phyloP scores from a whole-genome alignment of 2,329 filamentous ascomycete species.

The Colletotrichum acutatum region DNA sequence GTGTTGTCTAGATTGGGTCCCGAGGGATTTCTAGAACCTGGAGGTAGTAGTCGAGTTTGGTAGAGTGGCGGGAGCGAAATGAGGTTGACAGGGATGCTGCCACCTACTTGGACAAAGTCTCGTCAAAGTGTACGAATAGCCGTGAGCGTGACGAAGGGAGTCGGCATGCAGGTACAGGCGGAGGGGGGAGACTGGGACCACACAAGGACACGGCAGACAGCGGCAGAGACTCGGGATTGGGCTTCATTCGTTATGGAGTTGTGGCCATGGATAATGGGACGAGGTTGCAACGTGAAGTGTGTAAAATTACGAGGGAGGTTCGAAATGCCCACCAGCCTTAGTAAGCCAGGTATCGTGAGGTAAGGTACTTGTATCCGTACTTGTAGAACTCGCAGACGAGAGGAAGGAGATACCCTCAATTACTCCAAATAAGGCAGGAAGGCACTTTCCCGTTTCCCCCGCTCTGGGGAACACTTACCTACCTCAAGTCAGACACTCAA shows the following conservation, averaged over 20 bases:
- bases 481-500: no score
- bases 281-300: background rate
- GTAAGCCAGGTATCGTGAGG: background rate
- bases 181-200: background rate
- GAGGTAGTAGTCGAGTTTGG: background rate
- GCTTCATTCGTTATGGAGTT: background rate
- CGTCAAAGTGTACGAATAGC: background rate
- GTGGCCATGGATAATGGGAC: background rate
- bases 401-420: background rate
- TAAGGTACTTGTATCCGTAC: no score
- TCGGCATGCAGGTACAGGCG: background rate
- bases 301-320: background rate
- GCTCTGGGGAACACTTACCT: background rate
- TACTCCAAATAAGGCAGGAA: no score
- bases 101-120: background rate
- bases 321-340: background rate
- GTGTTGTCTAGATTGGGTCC: background rate
- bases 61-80: background rate
- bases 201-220: background rate
- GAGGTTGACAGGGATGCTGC: background rate
- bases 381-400: background rate
- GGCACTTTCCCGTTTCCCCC: background rate
- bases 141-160: background rate
- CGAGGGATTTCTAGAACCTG: background rate
- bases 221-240: background rate